Percentiles rank a stretch among this genome's conserved stretches.
phyloP scores from a whole-genome alignment of 495 filamentous ascomycete species.

The Aspergillus sparsus region DNA sequence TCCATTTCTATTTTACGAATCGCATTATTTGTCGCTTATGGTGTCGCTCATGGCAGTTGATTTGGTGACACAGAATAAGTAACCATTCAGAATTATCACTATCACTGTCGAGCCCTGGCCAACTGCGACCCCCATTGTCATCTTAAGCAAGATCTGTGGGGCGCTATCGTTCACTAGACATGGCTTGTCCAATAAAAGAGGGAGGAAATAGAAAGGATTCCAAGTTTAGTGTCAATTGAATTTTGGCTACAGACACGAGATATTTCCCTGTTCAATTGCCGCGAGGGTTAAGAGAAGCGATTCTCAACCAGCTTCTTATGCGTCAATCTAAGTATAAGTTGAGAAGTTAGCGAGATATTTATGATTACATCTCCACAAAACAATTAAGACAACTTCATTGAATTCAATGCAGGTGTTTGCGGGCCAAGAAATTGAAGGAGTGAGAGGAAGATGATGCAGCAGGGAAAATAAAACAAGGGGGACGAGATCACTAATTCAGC shows the following conservation, averaged over 20 bases:
- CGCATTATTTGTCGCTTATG: conserved; percentile 6
- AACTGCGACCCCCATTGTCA: conserved; percentile 1
- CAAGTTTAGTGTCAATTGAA: too few species aligned
- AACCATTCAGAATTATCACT: conserved; percentile 15
- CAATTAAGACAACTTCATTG: conserved; percentile 11
- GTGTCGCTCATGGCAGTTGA: conserved; percentile 7
- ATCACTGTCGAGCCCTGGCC: conserved; percentile 1
- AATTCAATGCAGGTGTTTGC: conserved; percentile 14
- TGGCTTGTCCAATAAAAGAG: not conserved
- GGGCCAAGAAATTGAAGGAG: not conserved
- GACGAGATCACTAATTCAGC: not conserved
- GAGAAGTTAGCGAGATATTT: too few species aligned
- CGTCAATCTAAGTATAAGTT: too few species aligned
- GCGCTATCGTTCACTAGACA: conserved; percentile 9
- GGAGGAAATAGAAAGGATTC: not conserved
- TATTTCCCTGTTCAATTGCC: too few species aligned
- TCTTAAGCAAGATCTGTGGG: conserved; percentile 13
- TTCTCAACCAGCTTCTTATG: too few species aligned
- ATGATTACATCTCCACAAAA: conserved; percentile 2
- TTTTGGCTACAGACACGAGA: too few species aligned
- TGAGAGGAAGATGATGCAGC: conserved; percentile 1
- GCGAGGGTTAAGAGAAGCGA: too few species aligned
- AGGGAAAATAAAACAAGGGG: conserved; percentile 11
- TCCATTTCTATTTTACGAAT: conserved; percentile 4
- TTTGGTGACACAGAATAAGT: conserved; percentile 19